These are phyloP conservation scores for Porcisia hertigi DNA, from an alignment of 208 protist species.

Conservation along the genomic window DNA sequence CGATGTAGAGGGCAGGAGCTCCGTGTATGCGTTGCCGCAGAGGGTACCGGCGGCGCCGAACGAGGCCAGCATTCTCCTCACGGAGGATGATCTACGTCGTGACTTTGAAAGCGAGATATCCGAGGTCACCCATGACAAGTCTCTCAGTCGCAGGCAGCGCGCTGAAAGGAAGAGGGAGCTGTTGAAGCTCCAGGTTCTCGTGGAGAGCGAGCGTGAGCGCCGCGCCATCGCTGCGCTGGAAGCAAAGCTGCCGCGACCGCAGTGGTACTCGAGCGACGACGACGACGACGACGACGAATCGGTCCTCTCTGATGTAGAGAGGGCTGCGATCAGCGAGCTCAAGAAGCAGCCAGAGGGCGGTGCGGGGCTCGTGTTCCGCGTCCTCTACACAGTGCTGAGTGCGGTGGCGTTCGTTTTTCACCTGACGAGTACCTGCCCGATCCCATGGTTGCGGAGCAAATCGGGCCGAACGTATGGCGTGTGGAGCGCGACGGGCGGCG, in stretches of 20 bases:
- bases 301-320: slow-evolving; percentile 18
- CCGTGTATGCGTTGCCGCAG: not conserved
- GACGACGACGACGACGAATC: slow-evolving; percentile 34
- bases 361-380: slow-evolving; percentile 14
- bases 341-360: slow-evolving; percentile 33
- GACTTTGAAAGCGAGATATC: slow-evolving; percentile 32
- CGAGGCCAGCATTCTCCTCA: slow-evolving; percentile 17
- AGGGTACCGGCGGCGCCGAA: slow-evolving; percentile 1
- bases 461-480: slow-evolving; percentile 39
- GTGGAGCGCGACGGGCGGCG: slow-evolving; percentile 45
- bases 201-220: slow-evolving; percentile 32
- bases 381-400: slow-evolving; percentile 35
- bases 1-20: not conserved
- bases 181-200: slow-evolving; percentile 21
- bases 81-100: slow-evolving; percentile 27
- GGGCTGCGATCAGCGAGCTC: slow-evolving; percentile 32
- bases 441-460: slow-evolving; percentile 41
- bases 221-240: slow-evolving; percentile 37
- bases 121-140: slow-evolving; percentile 18
- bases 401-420: slow-evolving; percentile 42
- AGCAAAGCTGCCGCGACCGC: slow-evolving; percentile 40
- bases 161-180: slow-evolving; percentile 26
- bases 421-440: slow-evolving; percentile 40
- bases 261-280: slow-evolving; percentile 59
- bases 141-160: slow-evolving; percentile 22